Conservation (phyloP, 345 rosid species). For the Euphorbia pulcherrima region DNA sequence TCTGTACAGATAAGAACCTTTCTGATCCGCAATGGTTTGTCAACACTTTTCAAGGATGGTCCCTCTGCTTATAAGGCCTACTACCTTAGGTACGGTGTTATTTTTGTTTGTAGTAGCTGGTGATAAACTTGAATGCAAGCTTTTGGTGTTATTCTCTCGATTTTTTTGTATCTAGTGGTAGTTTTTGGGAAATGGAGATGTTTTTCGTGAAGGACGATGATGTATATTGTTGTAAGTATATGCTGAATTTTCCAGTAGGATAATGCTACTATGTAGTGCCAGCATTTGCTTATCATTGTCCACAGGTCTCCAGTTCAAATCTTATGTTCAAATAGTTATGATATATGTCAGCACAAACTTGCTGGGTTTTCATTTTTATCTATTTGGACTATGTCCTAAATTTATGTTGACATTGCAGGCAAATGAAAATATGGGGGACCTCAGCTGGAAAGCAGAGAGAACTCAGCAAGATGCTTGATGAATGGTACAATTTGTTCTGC, state of each 20-base stretch:
- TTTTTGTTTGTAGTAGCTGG: neutral
- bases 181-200: neutral
- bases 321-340: neutral
- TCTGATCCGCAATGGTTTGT: slow-evolving; percentile 88
- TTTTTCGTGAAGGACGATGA: neutral
- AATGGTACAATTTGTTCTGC: slow-evolving; percentile 64
- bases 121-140: neutral
- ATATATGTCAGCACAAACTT: neutral
- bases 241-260: neutral
- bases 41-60: slow-evolving; percentile 78
- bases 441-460: slow-evolving; percentile 76
- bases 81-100: slow-evolving; percentile 54
- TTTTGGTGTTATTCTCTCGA: neutral
- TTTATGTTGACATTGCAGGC: slow-evolving; percentile 40
- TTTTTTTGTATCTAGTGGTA: neutral
- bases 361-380: neutral
- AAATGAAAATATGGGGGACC: slow-evolving; percentile 84
- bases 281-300: neutral
- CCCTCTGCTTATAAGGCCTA: slow-evolving; percentile 76
- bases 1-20: slow-evolving; percentile 76
- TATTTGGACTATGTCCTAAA: neutral
- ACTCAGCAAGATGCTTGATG: slow-evolving; percentile 91
- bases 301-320: neutral
- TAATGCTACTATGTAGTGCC: neutral
- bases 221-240: neutral